Evolutionary conservation across 495 filamentous ascomycete genomes (phyloP), one percentile per base, ranked within the genome.

Genomic region (Penicillium daleae): DNA sequence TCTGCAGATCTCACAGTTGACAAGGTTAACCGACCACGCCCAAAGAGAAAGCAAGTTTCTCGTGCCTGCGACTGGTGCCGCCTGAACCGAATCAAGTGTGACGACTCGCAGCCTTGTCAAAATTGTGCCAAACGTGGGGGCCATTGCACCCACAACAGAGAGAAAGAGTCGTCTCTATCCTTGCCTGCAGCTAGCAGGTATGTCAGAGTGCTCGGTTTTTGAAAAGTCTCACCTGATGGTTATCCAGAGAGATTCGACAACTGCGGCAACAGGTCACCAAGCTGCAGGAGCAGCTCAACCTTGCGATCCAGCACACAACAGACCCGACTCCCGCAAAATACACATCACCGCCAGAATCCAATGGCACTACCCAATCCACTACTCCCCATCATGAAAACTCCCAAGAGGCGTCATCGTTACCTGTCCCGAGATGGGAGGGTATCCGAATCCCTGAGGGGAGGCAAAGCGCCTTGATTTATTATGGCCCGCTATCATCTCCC

Each of bases 61-160:
- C 69, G 79, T 10, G 80, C 81, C 4, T 83, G 80, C 60, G 80
- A 81, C 65, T 80, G 78, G 76, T 83, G 81, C 52, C 78, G 80
- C 9, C 59, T 74, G 7, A 75, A 81, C 56, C 72, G 80, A 3
- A 75, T 79, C 62, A 82, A 80, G 61, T 83, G 80, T 60, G 79
- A 85, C 62, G 75, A 74, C 44, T 59, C 66, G 21, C 59, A 71
- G 48, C 81, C 79, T 29, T 83, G 82, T 66, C 59, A 68, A 39
- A 82, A 83, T 65, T 83, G 81, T 55, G 59, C 70, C 52, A 73
- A 29, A 24, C 70, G 74, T 67, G 79, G 80, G 2, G 72, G 65
- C 19, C 61, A 70, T 12, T 81, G 77, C 65, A 75, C 66, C 58
- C 78, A 77, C 52, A 74, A 57, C 46, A 68, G 46, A 33, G 57